Base-by-base conservation (phyloP, 1,139 yeast genomes). In the Geotrichum siamense region DNA sequence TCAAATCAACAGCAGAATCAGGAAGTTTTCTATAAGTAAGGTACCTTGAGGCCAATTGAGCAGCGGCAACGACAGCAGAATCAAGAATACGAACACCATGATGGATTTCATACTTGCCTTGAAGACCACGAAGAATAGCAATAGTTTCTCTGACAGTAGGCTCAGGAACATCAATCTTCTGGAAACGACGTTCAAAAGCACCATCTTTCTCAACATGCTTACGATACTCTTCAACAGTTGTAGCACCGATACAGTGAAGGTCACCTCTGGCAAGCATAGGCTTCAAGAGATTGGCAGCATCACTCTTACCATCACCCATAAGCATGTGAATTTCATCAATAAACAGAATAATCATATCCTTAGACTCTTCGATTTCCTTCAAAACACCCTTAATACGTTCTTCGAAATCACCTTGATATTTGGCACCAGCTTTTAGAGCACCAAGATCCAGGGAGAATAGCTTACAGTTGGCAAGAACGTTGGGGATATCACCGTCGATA, bases 121-220 rank as follows among this genome's bases (percentile, higher is more conserved):
- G 97, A 56, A 93, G 74, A 51, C 98, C 98, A 73, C 98, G 82
- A 55, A 93, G 75, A 50, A 91, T 91, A 6, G 97, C 96, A 44
- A 91, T 86, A 0, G 98, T 87, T 67, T 91, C 97, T 54, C 82
- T 76, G 26, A 86, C 78, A 0, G 96, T 82, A 46, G 97, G 91
- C 56, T 94, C 99, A 40, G 85, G 86, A 17, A 91, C 97, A 59
- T 89, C 95, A 55, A 93, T 84, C 63, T 86, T 87, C 67, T 91
- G 99, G 76, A 91, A 91, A 63, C 99, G 79, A 74, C 99, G 83
- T 65, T 91, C 99, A 63, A 91, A 89, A 1, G 99, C 98, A 62
- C 96, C 98, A 66, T 91, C 99, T 64, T 91, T 91, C 59, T 93
- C 86, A 51, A 91, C 82, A 60, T 81, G 79, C 62, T 89, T 82